Evolutionary conservation across 108 stramenopile genomes (phyloP).

Genomic region (Nitzschia sp.): DNA sequence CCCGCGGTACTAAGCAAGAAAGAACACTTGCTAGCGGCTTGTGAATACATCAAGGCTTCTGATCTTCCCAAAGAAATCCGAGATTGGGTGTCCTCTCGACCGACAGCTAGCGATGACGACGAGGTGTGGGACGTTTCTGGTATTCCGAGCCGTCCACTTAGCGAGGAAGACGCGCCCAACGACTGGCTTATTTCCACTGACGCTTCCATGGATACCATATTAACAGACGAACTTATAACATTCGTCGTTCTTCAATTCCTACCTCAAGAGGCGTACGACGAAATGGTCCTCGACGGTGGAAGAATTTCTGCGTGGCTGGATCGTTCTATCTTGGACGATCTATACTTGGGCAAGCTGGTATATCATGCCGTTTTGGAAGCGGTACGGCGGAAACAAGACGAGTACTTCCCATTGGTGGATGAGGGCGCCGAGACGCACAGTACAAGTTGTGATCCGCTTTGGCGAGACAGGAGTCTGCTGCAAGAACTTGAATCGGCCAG

Average conservation of each 20-base stretch:
- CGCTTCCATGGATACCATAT: neutral
- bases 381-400: conserved; percentile 36
- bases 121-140: conserved; percentile 35
- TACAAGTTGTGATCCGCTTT: neutral
- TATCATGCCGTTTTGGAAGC: conserved; percentile 50
- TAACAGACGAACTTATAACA: conserved; percentile 74
- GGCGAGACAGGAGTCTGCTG: neutral
- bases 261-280: conserved; percentile 61
- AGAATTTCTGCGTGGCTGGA: conserved; percentile 27
- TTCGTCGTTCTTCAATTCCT: conserved; percentile 60
- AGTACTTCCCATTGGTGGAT: conserved; percentile 7
- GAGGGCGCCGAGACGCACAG: neutral
- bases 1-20: conserved; percentile 11
- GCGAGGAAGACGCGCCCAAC: conserved; percentile 14
- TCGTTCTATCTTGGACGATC: conserved; percentile 53
- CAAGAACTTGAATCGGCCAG: neutral
- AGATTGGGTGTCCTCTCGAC: neutral
- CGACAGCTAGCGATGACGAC: neutral
- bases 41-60: conserved; percentile 34
- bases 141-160: conserved; percentile 5
- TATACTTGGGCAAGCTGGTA: conserved; percentile 72
- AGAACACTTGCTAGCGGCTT: conserved; percentile 52
- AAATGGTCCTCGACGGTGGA: conserved; percentile 33
- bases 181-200: conserved; percentile 35
- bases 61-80: conserved; percentile 33